A percentile compares a stretch with the other conserved stretches of the same genome.
phyloP scores from a whole-genome alignment of 1,284 basidiomycete species.

The Flammula alnicola region DNA sequence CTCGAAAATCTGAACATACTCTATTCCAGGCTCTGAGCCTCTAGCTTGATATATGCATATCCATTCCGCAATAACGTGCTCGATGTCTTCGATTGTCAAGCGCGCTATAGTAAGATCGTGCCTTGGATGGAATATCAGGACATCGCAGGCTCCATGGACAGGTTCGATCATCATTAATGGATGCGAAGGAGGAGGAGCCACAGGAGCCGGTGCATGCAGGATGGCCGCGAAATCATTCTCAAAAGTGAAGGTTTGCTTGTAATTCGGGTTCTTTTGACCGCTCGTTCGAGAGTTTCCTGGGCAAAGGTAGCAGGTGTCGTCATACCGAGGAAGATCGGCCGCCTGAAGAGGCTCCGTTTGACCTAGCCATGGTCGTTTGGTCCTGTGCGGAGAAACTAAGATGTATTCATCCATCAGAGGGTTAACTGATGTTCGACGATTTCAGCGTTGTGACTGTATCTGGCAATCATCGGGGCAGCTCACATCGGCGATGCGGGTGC shows the following conservation, averaged over 20 bases:
- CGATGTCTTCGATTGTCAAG: slow-evolving; percentile 66
- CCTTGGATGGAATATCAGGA: slow-evolving; percentile 87
- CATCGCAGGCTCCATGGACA: slow-evolving; percentile 86
- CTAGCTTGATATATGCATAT: slow-evolving; percentile 65
- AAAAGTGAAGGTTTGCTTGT: slow-evolving; percentile 75
- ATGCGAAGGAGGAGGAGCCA: slow-evolving; percentile 51
- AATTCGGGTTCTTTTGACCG: slow-evolving; percentile 74
- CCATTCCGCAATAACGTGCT: slow-evolving; percentile 81
- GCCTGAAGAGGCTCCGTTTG: slow-evolving; percentile 75
- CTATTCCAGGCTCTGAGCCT: slow-evolving; percentile 67
- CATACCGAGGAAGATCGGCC: slow-evolving; percentile 66
- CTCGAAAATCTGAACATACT: slow-evolving; percentile 91
- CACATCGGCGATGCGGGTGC: slow-evolving; percentile 77
- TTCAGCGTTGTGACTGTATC: neutral
- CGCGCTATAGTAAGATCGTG: slow-evolving; percentile 92
- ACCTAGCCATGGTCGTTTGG: slow-evolving; percentile 83
- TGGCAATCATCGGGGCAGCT: slow-evolving; percentile 24
- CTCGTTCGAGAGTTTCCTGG: slow-evolving; percentile 86
- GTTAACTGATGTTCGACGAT: slow-evolving; percentile 55
- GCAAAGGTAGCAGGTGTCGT: slow-evolving; percentile 88
- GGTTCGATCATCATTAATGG: slow-evolving; percentile 74
- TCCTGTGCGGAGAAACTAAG: slow-evolving; percentile 85
- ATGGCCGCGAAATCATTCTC: slow-evolving; percentile 90
- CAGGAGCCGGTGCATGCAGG: slow-evolving; percentile 60
- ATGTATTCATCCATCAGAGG: slow-evolving; percentile 80